Evolutionary conservation across 75 land plant species (phyloP), one percentile per base, ranked within the genome.

Genomic region (Ceratopteris richardii): DNA sequence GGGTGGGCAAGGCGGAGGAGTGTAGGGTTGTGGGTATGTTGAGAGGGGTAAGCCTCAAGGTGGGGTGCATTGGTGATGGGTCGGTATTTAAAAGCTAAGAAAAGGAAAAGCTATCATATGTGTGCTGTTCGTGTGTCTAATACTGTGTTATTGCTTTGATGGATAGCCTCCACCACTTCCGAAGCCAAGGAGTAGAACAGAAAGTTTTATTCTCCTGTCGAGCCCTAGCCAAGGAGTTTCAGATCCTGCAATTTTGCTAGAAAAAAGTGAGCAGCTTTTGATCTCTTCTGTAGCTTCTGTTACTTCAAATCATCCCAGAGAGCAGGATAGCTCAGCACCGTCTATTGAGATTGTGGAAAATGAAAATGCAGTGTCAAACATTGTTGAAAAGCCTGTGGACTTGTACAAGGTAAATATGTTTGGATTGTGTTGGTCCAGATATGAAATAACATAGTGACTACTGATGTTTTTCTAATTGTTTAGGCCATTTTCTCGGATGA

Each of bases 401-500:
- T 76, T 95, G 14, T 95, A 95, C 58, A 95, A 95, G 88, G 99
- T 86, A 66, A 25, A 20, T 33, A 4, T n/a, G n/a, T n/a, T n/a
- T n/a, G n/a, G n/a, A n/a, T n/a, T n/a, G n/a, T n/a, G n/a, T n/a
- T n/a, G n/a, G n/a, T n/a, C n/a, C n/a, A n/a, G n/a, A n/a, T n/a
- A n/a, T n/a, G n/a, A n/a, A n/a, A n/a, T n/a, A n/a, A n/a, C n/a
- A n/a, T n/a, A n/a, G n/a, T n/a, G n/a, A n/a, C n/a, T n/a, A 9
- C 37, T 33, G 37, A 3, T 33, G 37, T 20, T 20, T 39, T 52
- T 21, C 17, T 10, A 13, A 22, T 56, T 25, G 4, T 31, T 51
- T 73, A 92, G 98, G 94, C 98, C 26, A 95, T 95, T 44, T 95
- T 95, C 66, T 90, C 99, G 56, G 98, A 92, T 73, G 98, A 92